phyloP scores from a whole-genome alignment of 2,329 filamentous ascomycete genomes.

The Diaporthe sp. region DNA sequence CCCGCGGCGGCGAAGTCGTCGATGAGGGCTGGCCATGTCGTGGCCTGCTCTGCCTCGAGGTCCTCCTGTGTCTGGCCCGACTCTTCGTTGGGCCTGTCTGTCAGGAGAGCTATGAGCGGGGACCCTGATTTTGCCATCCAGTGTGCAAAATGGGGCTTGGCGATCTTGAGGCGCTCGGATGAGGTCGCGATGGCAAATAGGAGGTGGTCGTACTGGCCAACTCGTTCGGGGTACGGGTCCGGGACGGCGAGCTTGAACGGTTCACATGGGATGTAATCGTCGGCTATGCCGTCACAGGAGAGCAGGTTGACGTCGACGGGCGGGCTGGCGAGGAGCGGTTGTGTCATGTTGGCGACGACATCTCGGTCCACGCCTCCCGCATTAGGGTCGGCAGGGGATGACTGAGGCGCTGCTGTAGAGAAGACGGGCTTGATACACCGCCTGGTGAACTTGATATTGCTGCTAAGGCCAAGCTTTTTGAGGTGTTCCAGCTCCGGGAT shows the following conservation, averaged over 20 bases:
- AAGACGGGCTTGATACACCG: constrained; percentile 36
- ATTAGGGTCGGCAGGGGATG: constrained; percentile 19
- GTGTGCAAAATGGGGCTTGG: constrained; percentile 31
- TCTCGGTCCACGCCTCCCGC: constrained; percentile 6
- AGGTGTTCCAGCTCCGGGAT: constrained; percentile 22
- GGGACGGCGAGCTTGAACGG: constrained; percentile 35
- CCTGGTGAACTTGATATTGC: constrained; percentile 35
- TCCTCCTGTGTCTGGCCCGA: constrained; percentile 6
- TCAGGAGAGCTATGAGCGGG: constrained; percentile 28
- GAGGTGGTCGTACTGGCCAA: constrained; percentile 44
- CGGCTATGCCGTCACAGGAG: constrained; percentile 20
- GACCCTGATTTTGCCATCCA: constrained; percentile 38
- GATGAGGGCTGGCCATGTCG: constrained; percentile 32
- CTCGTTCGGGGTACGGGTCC: constrained; percentile 21
- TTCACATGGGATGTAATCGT: constrained; percentile 28
- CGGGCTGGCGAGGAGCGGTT: neutral
- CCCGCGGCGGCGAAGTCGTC: constrained; percentile 47
- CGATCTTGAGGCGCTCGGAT: constrained; percentile 21
- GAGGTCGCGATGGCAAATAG: constrained; percentile 37
- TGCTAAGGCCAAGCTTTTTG: constrained; percentile 21
- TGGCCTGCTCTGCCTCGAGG: constrained; percentile 12
- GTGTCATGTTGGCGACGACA: constrained; percentile 26
- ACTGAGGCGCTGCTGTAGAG: constrained; percentile 1
- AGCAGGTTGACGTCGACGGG: constrained; percentile 23
- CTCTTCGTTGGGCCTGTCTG: constrained; percentile 38